A percentile compares a stretch with the other conserved stretches of the same genome.
These are phyloP conservation scores for Sordariomycetes sp. DNA, from an alignment of 2,329 filamentous ascomycete species.

Conservation along the genomic window DNA sequence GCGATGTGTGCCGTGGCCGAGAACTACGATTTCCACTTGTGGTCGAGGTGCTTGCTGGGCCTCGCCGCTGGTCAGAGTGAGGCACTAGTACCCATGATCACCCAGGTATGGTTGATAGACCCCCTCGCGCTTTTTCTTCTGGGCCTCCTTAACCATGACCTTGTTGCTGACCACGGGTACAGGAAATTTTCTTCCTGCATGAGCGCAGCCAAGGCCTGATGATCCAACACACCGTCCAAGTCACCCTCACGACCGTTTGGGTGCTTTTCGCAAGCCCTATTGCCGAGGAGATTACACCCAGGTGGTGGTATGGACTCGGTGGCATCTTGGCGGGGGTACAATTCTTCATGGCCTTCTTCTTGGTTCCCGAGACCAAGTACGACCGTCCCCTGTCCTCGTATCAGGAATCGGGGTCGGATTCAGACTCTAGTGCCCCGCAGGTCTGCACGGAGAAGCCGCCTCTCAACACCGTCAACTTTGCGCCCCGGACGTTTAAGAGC, in stretches of 20 bases:
- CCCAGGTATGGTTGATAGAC: background rate
- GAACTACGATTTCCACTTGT: slow-evolving; percentile 22
- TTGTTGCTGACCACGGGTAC: slow-evolving; percentile 3
- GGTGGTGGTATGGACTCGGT: slow-evolving; percentile 28
- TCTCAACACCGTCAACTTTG: slow-evolving; percentile 21
- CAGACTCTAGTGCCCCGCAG: slow-evolving; percentile 7
- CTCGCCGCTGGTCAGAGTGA: slow-evolving; percentile 26
- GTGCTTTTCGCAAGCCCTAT: slow-evolving; percentile 26
- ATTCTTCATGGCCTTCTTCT: slow-evolving; percentile 20
- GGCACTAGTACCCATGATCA: slow-evolving; percentile 25
- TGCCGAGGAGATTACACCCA: slow-evolving; percentile 22
- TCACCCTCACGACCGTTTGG: slow-evolving; percentile 20
- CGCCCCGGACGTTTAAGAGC: slow-evolving; percentile 17
- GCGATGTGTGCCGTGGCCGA: slow-evolving; percentile 11
- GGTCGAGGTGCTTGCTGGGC: slow-evolving; percentile 20
- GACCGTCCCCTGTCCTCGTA: slow-evolving; percentile 13
- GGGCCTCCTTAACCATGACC: background rate
- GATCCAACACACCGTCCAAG: slow-evolving; percentile 25
- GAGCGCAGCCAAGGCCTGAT: slow-evolving; percentile 24
- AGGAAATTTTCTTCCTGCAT: slow-evolving; percentile 29
- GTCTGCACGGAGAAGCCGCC: slow-evolving; percentile 4
- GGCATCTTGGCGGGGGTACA: slow-evolving; percentile 18
- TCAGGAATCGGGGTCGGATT: slow-evolving; percentile 13
- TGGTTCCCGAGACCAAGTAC: slow-evolving; percentile 28
- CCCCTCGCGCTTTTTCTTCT: too few relatives aligned